Base-by-base conservation (phyloP, 129 eudicot species). In the Artemisia argyi region DNA sequence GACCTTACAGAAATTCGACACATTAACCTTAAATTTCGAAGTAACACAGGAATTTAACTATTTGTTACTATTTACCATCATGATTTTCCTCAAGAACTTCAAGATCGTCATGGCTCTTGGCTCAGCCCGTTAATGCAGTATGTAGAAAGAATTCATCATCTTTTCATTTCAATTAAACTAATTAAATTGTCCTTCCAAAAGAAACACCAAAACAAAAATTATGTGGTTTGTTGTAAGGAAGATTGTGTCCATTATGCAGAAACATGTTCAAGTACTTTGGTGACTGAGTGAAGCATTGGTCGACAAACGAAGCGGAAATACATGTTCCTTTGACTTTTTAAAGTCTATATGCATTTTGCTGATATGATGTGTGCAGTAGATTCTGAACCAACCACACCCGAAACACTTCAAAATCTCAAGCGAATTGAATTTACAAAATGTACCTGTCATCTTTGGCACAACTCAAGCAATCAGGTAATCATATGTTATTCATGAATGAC, bases 111-210 rank as follows among this genome's bases (percentile, higher is more conserved):
- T 48, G 90, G 87, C 49, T 83, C 86, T 16, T 89, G 96, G 96
- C 96, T 89, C 46, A 83, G 88, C 65, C 65, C 88, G 51, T 76
- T 83, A 69, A 89, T 89, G 89, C 95, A 89, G 96, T 85, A 79
- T 39, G 83, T 76, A 18, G 18, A 69, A 26, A 62, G n/a, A 39
- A 11, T 8, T 16, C 19, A 14, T 39, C 30, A 8, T 74, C 26
- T 64, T 12, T 61, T 50, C 6, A 2, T 64, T 54, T 11, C 42
- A 53, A 10, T 6, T 20, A 15, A 35, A 35, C 8, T 35, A 35
- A n/a, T n/a, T n/a, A 35, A 35, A 35, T 5, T 35, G 1, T 5
- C 42, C 42, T 35, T 35, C 42, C 1, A 35, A 35, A 35, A 5
- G 8, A 51, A 30, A 30, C 6, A 35, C 42, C 2, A 0, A 5